Conservation (phyloP, 148 eudicot species). For the Salicornia ramosissima region DNA sequence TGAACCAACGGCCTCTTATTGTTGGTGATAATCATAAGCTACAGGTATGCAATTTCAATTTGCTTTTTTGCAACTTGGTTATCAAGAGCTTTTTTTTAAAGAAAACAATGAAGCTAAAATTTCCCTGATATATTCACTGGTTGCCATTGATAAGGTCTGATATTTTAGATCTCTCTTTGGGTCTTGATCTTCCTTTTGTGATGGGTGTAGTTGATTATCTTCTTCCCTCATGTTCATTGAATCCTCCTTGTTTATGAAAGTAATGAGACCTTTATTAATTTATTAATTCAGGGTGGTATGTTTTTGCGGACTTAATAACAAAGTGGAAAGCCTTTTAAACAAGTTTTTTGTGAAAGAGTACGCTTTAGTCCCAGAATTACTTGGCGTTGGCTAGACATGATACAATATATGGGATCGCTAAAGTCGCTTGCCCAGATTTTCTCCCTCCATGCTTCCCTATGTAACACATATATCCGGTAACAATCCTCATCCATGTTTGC, state of each 20-base stretch:
- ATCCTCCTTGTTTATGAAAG: neutral
- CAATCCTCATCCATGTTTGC: no score
- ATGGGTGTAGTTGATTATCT: neutral
- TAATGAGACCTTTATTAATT: neutral
- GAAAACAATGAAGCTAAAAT: neutral
- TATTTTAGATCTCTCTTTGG: neutral
- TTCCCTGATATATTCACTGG: neutral
- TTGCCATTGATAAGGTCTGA: neutral
- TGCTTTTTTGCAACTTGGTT: neutral
- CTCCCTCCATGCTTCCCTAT: no score
- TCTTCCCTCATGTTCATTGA: neutral
- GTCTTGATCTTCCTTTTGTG: neutral
- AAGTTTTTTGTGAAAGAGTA: no score
- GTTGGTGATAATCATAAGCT: slow-evolving; percentile 98
- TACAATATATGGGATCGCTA: no score
- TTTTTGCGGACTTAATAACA: no score
- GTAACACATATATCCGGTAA: no score
- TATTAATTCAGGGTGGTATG: no score
- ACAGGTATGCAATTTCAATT: slow-evolving; percentile 50
- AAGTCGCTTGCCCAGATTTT: no score
- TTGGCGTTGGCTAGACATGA: no score
- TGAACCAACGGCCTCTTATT: slow-evolving; percentile 86
- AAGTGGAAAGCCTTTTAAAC: no score
- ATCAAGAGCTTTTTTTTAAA: neutral
- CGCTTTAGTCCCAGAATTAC: no score